phyloP scores from a whole-genome alignment of 768 basidiomycete genomes.

The Boletus patriciae region DNA sequence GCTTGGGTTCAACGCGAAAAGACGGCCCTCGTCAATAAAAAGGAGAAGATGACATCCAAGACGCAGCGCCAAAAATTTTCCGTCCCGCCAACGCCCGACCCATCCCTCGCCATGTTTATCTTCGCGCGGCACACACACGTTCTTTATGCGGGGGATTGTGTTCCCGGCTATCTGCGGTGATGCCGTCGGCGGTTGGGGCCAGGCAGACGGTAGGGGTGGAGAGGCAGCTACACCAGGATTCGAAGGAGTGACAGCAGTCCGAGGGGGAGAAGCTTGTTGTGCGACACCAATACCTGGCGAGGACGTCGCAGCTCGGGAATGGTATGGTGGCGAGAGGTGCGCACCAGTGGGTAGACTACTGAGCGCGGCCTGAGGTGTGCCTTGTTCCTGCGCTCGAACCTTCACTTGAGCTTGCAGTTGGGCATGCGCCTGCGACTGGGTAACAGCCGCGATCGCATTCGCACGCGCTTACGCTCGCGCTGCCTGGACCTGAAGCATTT shows the following conservation, averaged over 20 bases:
- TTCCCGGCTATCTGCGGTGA: constrained; percentile 37
- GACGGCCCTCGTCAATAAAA: constrained; percentile 32
- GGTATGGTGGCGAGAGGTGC: constrained; percentile 34
- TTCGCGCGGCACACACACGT: constrained; percentile 79
- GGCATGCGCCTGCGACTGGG: constrained; percentile 38
- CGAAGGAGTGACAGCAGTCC: constrained; percentile 44
- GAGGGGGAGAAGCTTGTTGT: constrained; percentile 52
- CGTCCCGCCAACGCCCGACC: constrained; percentile 42
- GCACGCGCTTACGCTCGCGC: constrained; percentile 39
- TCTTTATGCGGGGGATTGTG: constrained; percentile 55
- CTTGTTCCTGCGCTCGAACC: constrained; percentile 37
- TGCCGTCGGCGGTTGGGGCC: constrained; percentile 39
- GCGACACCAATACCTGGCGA: constrained; percentile 39
- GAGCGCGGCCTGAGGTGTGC: constrained; percentile 23
- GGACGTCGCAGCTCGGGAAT: constrained; percentile 36
- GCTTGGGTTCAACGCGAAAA: constrained; percentile 40
- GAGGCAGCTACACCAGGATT: constrained; percentile 36
- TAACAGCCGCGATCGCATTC: constrained; percentile 32
- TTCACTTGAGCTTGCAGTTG: constrained; percentile 41
- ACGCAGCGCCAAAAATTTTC: constrained; percentile 32
- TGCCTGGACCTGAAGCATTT: constrained; percentile 53
- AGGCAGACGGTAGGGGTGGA: constrained; percentile 56
- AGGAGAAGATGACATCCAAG: constrained; percentile 41
- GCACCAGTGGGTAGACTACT: constrained; percentile 28
- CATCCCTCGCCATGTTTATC: constrained; percentile 71